Percentiles rank a stretch among this genome's conserved stretches.
Conservation (phyloP, 352 stramenopile genomes). For the Detonula confervacea region DNA sequence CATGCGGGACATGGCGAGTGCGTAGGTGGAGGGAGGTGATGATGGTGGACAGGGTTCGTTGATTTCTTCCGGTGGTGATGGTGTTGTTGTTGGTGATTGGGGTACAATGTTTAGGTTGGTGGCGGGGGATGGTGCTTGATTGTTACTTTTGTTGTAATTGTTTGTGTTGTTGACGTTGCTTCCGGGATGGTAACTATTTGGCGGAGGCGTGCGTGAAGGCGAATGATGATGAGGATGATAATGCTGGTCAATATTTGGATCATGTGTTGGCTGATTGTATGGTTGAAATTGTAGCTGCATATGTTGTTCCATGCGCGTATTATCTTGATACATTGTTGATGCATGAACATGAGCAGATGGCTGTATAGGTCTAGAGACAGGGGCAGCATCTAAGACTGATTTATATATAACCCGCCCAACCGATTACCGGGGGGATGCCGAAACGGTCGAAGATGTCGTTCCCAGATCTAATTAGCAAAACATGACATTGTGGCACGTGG, state of each 20-base stretch:
- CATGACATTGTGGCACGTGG: background rate
- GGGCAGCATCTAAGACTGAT: too few relatives aligned
- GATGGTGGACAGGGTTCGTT: slow-evolving; percentile 30
- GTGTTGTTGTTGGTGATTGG: slow-evolving; percentile 8
- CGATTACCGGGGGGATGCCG: too few relatives aligned
- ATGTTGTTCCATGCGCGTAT: background rate
- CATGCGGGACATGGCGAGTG: slow-evolving; percentile 40
- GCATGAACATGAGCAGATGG: background rate
- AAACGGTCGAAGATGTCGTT: too few relatives aligned
- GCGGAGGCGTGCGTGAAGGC: background rate
- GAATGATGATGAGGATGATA: background rate
- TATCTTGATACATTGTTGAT: background rate
- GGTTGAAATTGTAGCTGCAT: background rate
- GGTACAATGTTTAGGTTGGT: slow-evolving; percentile 13
- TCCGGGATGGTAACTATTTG: background rate
- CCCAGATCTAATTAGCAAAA: too few relatives aligned
- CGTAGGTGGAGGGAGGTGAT: slow-evolving; percentile 41
- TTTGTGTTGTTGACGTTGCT: background rate
- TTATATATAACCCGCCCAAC: too few relatives aligned
- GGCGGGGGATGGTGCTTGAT: background rate
- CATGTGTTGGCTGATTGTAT: background rate
- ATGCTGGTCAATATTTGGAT: background rate
- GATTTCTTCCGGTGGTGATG: slow-evolving; percentile 3
- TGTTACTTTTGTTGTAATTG: background rate
- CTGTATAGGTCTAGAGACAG: background rate